Base-by-base conservation (phyloP, 768 basidiomycete species). In the Suillus decipiens region DNA sequence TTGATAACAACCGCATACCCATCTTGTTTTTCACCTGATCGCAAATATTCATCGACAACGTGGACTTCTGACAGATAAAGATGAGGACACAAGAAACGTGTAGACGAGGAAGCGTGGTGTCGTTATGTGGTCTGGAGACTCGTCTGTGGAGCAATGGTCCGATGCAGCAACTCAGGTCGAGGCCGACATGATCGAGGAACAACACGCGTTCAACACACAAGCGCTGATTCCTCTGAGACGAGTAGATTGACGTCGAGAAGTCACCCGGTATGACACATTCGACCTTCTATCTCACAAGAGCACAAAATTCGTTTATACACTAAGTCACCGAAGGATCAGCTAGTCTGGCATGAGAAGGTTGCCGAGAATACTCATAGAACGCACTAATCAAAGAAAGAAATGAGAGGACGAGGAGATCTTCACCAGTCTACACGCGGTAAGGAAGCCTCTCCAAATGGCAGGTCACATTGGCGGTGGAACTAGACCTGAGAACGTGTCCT, bases 51-150 rank as follows among this genome's bases (percentile, higher is more conserved):
- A 77, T 76, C 81, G 88, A 89, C 90, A 91, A 91, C 89, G 90
- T 90, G 90, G 82, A 79, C 78, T 76, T 80, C 82, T 82, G 84
- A 87, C 83, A 82, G 84, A 89, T 85, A 86, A 86, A 85, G 82
- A 78, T 84, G 85, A 85, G 83, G 84, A 82, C 78, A 82, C 80
- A 79, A 76, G 75, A 75, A 88, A 90, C 89, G 88, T 91, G 89
- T 82, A 80, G 77, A 76, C 78, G 73, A 74, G 77, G 86, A 88
- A 89, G 85, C 75, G 81, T 84, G 81, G 80, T 77, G 82, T 82
- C 82, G 81, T 82, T 80, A 80, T 80, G 77, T 75, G 72, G 74
- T 71, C 79, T 77, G 79, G 79, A 80, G 80, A 75, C 77, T 83
- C 85, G 84, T 82, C 78, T 81, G 88, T 91, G 88, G 89, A 89